Evolutionary conservation across 176 grass and related monocot genomes (phyloP).

Genomic region (Triticum dicoccoides): DNA sequence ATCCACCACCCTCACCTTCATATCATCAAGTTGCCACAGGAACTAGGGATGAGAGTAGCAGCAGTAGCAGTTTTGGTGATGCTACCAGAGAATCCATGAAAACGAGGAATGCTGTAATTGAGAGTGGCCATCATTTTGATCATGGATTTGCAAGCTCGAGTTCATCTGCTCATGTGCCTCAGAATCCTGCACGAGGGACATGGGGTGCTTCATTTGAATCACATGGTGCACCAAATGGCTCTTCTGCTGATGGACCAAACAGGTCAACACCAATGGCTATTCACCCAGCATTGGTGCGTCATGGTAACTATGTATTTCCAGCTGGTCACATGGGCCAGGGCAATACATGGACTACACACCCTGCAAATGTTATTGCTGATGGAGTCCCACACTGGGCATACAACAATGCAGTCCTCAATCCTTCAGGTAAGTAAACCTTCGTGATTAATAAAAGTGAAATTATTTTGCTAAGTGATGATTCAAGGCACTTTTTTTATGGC

Average conservation of each 20-base stretch:
- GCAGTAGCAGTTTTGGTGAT: constrained; percentile 40
- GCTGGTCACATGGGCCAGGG: constrained; percentile 28
- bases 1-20: constrained; percentile 18
- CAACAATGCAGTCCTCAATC: constrained; percentile 25
- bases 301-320: constrained; percentile 46
- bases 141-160: constrained; percentile 53
- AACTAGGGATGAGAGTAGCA: constrained; percentile 38
- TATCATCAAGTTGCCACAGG: constrained; percentile 38
- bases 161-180: constrained; percentile 46
- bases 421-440: constrained; percentile 40
- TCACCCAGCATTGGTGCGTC: constrained; percentile 26
- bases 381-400: constrained; percentile 43
- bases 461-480: constrained; percentile 13
- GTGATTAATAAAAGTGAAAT: constrained; percentile 11
- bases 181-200: constrained; percentile 29
- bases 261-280: constrained; percentile 20
- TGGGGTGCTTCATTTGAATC: constrained; percentile 46
- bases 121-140: constrained; percentile 36
- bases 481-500: neutral
- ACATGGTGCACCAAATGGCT: constrained; percentile 33
- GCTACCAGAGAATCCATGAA: constrained; percentile 40
- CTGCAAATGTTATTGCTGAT: constrained; percentile 37
- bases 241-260: constrained; percentile 27
- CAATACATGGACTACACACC: constrained; percentile 51
- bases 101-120: constrained; percentile 43